A percentile compares a stretch with the other conserved stretches of the same genome.
Evolutionary conservation across 75 land plant species (phyloP).

Genomic region (Isoetes taiwanensis): DNA sequence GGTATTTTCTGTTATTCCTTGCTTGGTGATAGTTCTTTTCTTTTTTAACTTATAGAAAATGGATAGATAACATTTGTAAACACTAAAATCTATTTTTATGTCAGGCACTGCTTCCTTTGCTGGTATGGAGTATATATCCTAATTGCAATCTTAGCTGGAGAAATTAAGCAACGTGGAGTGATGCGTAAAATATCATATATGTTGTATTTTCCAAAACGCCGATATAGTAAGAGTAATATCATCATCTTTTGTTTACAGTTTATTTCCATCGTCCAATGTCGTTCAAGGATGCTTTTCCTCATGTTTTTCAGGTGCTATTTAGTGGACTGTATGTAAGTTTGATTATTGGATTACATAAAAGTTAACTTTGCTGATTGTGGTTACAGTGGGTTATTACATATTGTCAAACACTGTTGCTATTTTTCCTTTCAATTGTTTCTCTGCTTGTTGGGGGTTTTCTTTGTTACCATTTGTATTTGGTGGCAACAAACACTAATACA

Average conservation of each 20-base stretch:
- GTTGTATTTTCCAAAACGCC: neutral
- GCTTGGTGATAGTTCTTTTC: constrained; percentile 41
- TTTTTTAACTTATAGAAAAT: neutral
- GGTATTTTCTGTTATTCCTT: constrained; percentile 84
- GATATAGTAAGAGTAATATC: neutral
- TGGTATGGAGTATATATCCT: constrained; percentile 63
- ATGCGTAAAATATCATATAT: constrained; percentile 66
- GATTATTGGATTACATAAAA: neutral
- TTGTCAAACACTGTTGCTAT: constrained; percentile 56
- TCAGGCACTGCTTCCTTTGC: constrained; percentile 82
- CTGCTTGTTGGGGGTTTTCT: constrained; percentile 69
- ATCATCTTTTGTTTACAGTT: constrained; percentile 3
- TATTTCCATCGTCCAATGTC: constrained; percentile 10
- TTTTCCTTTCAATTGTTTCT: constrained; percentile 57
- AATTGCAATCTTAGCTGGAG: constrained; percentile 62
- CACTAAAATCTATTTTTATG: neutral
- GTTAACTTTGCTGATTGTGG: neutral
- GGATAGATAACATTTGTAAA: neutral
- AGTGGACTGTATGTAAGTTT: neutral
- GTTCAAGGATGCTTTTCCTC: constrained; percentile 12
- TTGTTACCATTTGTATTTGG: constrained; percentile 64
- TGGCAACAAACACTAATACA: constrained; percentile 72
- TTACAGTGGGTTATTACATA: constrained; percentile 70
- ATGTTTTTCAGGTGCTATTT: constrained; percentile 15
- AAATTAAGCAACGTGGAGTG: constrained; percentile 45